These are phyloP conservation scores for Triangularia setosa DNA, from an alignment of 2,329 filamentous ascomycete species.

Conservation along the genomic window DNA sequence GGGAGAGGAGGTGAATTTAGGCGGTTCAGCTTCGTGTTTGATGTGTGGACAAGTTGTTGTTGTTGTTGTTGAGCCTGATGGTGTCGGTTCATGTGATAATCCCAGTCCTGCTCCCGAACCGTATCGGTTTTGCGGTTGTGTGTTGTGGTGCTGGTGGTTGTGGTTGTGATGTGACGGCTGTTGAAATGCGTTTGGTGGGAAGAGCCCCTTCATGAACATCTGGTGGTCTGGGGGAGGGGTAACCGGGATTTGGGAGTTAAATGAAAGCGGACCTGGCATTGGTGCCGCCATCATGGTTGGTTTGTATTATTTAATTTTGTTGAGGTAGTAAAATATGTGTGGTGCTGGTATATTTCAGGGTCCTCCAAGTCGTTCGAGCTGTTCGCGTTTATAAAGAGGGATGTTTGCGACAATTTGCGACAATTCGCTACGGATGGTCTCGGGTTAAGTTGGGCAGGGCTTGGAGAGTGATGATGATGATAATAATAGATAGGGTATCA, in stretches of 20 bases:
- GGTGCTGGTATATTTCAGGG: background rate
- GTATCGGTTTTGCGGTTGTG: background rate
- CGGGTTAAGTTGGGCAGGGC: background rate
- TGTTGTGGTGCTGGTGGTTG: slow-evolving; percentile 13
- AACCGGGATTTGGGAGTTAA: slow-evolving; percentile 35
- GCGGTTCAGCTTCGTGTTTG: background rate
- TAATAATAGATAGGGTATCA: background rate
- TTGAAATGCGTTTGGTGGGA: background rate
- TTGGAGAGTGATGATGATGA: background rate
- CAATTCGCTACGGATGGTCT: background rate
- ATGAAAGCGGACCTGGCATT: slow-evolving; percentile 24
- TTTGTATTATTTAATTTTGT: background rate
- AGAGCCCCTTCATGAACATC: slow-evolving; percentile 29
- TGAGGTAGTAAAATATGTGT: background rate
- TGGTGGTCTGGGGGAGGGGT: slow-evolving; percentile 39
- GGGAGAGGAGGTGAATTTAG: background rate
- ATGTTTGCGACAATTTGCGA: background rate
- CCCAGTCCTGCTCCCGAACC: background rate
- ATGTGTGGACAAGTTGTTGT: background rate
- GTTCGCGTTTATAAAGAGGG: background rate
- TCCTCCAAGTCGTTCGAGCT: background rate
- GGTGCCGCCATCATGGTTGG: slow-evolving; percentile 26
- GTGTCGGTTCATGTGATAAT: background rate
- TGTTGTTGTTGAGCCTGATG: background rate
- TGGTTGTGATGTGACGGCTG: slow-evolving; percentile 4